These are phyloP conservation scores for Draba incana DNA, from an alignment of 345 rosid species.

Conservation along the genomic window DNA sequence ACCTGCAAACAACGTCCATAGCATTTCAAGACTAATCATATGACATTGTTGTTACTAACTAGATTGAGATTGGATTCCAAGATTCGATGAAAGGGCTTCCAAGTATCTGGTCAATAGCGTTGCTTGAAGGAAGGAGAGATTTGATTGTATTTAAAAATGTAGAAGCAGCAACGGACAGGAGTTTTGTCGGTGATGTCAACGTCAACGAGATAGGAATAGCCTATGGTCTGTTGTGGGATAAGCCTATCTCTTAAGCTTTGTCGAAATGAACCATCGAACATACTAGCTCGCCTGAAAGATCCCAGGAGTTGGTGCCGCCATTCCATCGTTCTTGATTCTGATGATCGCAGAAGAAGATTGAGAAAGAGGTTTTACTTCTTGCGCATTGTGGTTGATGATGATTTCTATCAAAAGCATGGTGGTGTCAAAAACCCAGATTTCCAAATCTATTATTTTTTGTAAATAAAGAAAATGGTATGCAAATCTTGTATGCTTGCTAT, in stretches of 20 bases:
- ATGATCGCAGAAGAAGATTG: constrained; percentile 2
- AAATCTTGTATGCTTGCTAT: constrained; percentile 22
- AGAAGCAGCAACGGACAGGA: constrained; percentile 35
- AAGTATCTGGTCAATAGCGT: constrained; percentile 12
- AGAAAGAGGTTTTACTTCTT: constrained; percentile 17
- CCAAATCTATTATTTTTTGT: constrained; percentile 9
- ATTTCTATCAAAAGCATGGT: constrained; percentile 19
- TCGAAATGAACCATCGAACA: constrained; percentile 41
- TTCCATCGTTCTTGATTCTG: constrained; percentile 29
- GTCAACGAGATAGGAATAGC: constrained; percentile 4
- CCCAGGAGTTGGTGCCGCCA: constrained; percentile 42
- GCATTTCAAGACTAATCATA: constrained; percentile 21
- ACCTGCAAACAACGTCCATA: constrained; percentile 32
- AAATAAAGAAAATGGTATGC: too few species aligned
- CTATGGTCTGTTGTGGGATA: constrained; percentile 30
- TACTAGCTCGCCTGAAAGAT: constrained; percentile 40
- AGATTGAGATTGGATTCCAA: constrained; percentile 13
- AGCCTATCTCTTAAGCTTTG: constrained; percentile 43
- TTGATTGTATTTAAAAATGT: constrained; percentile 25
- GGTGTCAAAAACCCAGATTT: constrained; percentile 19
- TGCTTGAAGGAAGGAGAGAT: background rate
- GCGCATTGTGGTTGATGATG: constrained; percentile 20
- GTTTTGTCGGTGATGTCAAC: background rate
- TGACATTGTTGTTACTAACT: constrained; percentile 6
- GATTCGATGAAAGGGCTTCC: background rate